These are phyloP conservation scores for Cladosporium halotolerans DNA, from an alignment of 2,329 filamentous ascomycete species.

Conservation along the genomic window DNA sequence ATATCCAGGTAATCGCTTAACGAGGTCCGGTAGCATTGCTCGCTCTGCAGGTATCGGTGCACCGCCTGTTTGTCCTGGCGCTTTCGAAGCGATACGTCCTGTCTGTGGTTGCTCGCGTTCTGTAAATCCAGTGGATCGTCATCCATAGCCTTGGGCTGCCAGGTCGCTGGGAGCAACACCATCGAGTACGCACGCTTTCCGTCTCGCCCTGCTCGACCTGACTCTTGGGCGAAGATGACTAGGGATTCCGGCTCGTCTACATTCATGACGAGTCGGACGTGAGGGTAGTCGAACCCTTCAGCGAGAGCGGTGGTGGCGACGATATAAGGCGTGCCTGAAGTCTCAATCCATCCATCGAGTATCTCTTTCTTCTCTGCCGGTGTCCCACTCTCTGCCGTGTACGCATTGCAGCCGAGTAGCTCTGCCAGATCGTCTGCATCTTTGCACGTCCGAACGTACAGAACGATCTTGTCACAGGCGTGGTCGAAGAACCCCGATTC, in stretches of 20 bases:
- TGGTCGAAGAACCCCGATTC: slow-evolving; percentile 7
- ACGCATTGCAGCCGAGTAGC: neutral
- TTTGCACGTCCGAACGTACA: slow-evolving; percentile 2
- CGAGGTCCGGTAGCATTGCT: too few relatives aligned
- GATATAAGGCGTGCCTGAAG: slow-evolving; percentile 1
- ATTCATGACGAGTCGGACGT: slow-evolving; percentile 9
- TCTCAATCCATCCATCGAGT: slow-evolving; percentile 5
- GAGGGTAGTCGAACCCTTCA: slow-evolving; percentile 10
- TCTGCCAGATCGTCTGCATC: slow-evolving; percentile 5
- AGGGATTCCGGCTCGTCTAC: slow-evolving; percentile 11
- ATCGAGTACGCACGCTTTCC: slow-evolving; percentile 7
- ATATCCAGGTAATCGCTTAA: too few relatives aligned
- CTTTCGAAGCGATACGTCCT: too few relatives aligned
- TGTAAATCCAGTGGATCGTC: too few relatives aligned
- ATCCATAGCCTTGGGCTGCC: neutral
- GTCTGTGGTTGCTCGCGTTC: too few relatives aligned
- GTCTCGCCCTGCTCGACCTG: slow-evolving; percentile 6
- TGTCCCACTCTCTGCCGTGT: slow-evolving; percentile 3
- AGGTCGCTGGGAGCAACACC: slow-evolving; percentile 6
- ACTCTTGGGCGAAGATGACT: slow-evolving; percentile 12
- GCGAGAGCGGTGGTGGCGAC: slow-evolving; percentile 11
- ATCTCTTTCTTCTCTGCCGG: slow-evolving; percentile 10
- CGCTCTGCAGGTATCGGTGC: too few relatives aligned
- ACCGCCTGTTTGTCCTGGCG: too few relatives aligned
- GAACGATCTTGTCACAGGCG: slow-evolving; percentile 5